A percentile compares a stretch with the other conserved stretches of the same genome.
Evolutionary conservation across 805 yeast species (phyloP).

Genomic region (Kregervanrija fluxuum): DNA sequence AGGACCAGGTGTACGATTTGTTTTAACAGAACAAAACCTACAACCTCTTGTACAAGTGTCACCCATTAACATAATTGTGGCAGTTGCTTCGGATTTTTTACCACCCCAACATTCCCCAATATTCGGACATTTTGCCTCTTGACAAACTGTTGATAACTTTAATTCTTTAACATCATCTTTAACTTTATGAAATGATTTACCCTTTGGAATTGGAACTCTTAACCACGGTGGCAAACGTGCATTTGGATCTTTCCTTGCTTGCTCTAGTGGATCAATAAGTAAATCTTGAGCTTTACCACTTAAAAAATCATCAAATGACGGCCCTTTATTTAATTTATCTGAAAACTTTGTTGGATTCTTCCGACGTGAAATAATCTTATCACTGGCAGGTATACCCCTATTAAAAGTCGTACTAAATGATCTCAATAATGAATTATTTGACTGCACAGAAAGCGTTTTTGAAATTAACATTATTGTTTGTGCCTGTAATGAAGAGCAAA

Average conservation of each 20-base stretch:
- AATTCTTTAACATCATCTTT: constrained; percentile 84
- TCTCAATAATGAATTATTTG: no score
- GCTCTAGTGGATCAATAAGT: constrained; percentile 68
- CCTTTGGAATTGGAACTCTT: constrained; percentile 95
- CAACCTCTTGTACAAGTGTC: constrained; percentile 99
- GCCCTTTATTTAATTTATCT: constrained; percentile 60
- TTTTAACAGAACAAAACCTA: constrained; percentile 94
- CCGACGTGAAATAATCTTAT: constrained; percentile 25
- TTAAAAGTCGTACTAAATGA: not conserved
- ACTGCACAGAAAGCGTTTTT: no score
- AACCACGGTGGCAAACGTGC: constrained; percentile 88
- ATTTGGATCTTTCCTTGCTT: constrained; percentile 59
- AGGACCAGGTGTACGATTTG: constrained; percentile 77
- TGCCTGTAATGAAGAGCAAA: no score
- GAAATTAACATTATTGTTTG: no score
- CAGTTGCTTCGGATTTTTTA: constrained; percentile 85
- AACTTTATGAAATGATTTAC: constrained; percentile 70
- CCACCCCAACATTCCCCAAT: constrained; percentile 99
- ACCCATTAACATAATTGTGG: constrained; percentile 96
- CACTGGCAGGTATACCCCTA: not conserved
- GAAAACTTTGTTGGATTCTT: constrained; percentile 49
- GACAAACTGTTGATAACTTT: constrained; percentile 92
- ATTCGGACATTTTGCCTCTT: constrained; percentile 98
- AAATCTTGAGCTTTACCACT: constrained; percentile 68
- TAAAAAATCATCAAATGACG: constrained; percentile 88